These are phyloP conservation scores for Euphorbia tirucalli DNA, from an alignment of 345 rosid species.

Conservation along the genomic window DNA sequence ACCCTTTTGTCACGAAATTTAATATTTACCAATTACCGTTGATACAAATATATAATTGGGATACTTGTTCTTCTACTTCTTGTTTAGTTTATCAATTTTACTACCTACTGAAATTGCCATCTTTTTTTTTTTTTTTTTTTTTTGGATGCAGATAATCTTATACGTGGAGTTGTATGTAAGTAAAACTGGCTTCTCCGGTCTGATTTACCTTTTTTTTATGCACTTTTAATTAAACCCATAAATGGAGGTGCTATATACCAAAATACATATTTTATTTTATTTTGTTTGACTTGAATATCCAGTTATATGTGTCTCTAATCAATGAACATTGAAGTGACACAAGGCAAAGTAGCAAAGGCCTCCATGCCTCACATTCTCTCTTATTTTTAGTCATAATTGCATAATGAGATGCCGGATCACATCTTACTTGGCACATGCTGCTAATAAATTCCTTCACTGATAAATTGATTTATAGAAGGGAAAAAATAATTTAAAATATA, in stretches of 20 bases:
- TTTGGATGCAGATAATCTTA: conserved; percentile 62
- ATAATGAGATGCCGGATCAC: not conserved
- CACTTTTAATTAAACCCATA: not conserved
- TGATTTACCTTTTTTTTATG: not conserved
- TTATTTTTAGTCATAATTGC: too few species aligned
- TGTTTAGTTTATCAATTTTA: not conserved
- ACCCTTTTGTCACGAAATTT: too few species aligned
- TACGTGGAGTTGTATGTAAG: conserved; percentile 92
- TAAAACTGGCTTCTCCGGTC: conserved; percentile 31
- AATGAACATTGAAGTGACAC: not conserved
- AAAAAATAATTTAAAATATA: too few species aligned
- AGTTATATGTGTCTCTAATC: too few species aligned
- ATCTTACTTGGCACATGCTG: not conserved
- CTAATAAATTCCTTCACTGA: not conserved
- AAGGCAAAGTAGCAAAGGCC: not conserved
- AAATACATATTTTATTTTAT: not conserved
- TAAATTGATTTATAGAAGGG: too few species aligned
- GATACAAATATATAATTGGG: too few species aligned
- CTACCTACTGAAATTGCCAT: not conserved
- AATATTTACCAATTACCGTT: too few species aligned
- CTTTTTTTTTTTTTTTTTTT: conserved; percentile 5
- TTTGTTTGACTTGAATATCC: not conserved
- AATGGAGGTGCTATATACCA: not conserved
- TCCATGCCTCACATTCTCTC: not conserved
- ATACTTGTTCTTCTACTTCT: too few species aligned